Evolutionary conservation across 179 eudicot genomes (phyloP).

Genomic region (Sideroxylon spinosum): DNA sequence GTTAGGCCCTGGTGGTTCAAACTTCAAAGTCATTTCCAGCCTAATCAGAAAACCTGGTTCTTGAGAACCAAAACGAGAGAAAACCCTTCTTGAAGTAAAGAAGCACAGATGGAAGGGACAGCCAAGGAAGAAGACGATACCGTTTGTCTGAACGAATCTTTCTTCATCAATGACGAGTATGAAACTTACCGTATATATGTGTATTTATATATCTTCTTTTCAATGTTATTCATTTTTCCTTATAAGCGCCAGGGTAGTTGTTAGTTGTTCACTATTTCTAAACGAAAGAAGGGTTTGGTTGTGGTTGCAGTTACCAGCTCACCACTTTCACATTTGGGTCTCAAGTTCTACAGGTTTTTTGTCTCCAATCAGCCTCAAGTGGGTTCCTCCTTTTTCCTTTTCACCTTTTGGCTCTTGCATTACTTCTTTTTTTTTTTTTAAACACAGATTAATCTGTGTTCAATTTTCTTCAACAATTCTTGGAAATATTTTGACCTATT

Average conservation of each 20-base stretch:
- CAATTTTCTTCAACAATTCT: too few relatives aligned
- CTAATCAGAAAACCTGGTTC: too few relatives aligned
- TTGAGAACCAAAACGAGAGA: too few relatives aligned
- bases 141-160: conserved; percentile 68
- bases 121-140: conserved; percentile 49
- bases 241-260: not conserved
- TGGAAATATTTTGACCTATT: too few relatives aligned
- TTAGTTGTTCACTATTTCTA: not conserved
- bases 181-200: not conserved
- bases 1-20: too few relatives aligned
- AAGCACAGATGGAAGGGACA: conserved; percentile 8
- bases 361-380: conserved; percentile 94
- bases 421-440: not conserved
- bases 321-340: conserved; percentile 81
- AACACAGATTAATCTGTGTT: too few relatives aligned
- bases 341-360: conserved; percentile 69
- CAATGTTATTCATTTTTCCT: not conserved
- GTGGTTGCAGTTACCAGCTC: conserved; percentile 61
- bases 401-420: not conserved
- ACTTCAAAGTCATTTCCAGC: too few relatives aligned
- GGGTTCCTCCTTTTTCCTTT: conserved; percentile 19
- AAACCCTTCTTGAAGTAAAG: not conserved
- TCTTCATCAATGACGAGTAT: conserved; percentile 85
- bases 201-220: conserved; percentile 7
- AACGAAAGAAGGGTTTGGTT: conserved; percentile 15